Conservation (phyloP, 108 stramenopile species). For the Nitzschia putrida region DNA sequence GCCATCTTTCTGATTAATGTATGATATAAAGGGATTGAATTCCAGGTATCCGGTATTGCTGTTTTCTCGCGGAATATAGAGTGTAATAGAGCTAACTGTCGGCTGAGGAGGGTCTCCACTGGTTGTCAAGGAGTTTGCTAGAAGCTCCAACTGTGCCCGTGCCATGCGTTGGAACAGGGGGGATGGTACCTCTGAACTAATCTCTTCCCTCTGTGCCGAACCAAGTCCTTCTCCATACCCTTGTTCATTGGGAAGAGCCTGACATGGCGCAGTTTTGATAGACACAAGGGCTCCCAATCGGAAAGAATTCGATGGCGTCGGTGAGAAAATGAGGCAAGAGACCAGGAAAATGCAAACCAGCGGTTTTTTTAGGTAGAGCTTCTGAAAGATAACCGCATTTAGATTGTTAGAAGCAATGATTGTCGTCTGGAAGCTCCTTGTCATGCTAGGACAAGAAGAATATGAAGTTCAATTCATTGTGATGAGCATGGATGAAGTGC, state of each 20-base stretch:
- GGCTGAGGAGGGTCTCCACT: conserved; percentile 20
- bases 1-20: conserved; percentile 68
- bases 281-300: not conserved
- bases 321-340: too few species aligned
- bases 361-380: too few species aligned
- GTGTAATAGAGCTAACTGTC: conserved; percentile 76
- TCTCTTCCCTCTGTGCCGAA: not conserved
- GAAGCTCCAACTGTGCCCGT: conserved; percentile 75
- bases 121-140: conserved; percentile 63
- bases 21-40: conserved; percentile 74
- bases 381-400: too few species aligned
- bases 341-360: too few species aligned
- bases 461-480: too few species aligned
- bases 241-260: too few species aligned
- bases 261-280: not conserved
- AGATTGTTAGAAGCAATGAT: too few species aligned
- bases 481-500: too few species aligned
- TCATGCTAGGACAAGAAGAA: too few species aligned
- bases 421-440: too few species aligned
- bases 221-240: too few species aligned
- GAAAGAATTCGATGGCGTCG: too few species aligned
- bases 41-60: conserved; percentile 71
- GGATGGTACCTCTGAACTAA: conserved; percentile 74
- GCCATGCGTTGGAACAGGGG: conserved; percentile 66
- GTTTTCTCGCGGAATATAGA: conserved; percentile 87